Conservation (phyloP, 257 asterid genomes). For the Solanum boliviense region DNA sequence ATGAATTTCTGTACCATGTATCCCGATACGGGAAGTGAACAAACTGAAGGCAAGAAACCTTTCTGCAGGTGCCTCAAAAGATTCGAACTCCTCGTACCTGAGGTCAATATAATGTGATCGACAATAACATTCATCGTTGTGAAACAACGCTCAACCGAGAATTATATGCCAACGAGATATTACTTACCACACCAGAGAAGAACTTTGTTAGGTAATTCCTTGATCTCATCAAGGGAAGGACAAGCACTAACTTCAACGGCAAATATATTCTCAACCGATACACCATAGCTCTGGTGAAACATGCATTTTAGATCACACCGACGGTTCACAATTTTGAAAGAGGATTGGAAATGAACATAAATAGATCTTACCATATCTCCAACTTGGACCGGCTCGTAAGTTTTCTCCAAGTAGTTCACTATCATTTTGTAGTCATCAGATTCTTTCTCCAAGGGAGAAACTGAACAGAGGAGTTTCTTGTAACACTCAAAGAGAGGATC, state of each 20-base stretch:
- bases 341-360: neutral
- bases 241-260: constrained; percentile 55
- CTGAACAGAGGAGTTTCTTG: constrained; percentile 53
- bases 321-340: neutral
- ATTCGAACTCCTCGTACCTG: constrained; percentile 70
- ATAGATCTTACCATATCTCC: constrained; percentile 61
- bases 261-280: constrained; percentile 48
- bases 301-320: neutral
- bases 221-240: constrained; percentile 59
- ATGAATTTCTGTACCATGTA: constrained; percentile 49
- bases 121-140: neutral
- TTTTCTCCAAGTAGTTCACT: constrained; percentile 54
- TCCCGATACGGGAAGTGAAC: constrained; percentile 63
- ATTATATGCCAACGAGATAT: neutral
- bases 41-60: constrained; percentile 65
- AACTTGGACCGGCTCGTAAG: constrained; percentile 64
- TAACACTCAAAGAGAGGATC: constrained; percentile 76
- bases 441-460: constrained; percentile 38
- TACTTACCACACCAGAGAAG: constrained; percentile 85
- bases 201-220: constrained; percentile 51
- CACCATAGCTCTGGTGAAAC: constrained; percentile 52
- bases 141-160: neutral
- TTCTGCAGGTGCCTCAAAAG: constrained; percentile 65
- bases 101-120: neutral
- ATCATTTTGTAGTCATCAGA: constrained; percentile 69